These are phyloP conservation scores for Sinapis alba DNA, from an alignment of 441 rosid species.

Conservation along the genomic window DNA sequence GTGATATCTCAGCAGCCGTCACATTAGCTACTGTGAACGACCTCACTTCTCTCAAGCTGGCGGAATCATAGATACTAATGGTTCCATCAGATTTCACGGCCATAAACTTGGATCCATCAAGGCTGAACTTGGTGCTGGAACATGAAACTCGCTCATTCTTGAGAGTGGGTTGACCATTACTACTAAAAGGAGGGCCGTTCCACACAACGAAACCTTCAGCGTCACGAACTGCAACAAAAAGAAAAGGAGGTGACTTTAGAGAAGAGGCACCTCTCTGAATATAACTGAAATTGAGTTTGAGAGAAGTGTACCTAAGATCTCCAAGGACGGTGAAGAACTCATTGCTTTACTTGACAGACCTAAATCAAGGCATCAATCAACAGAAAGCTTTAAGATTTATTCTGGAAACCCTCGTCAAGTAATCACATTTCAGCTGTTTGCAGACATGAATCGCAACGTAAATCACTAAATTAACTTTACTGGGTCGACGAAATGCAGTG, in stretches of 20 bases:
- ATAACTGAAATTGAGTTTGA: neutral
- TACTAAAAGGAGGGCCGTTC: slow-evolving; percentile 82
- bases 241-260: neutral
- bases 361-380: neutral
- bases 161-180: slow-evolving; percentile 55
- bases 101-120: slow-evolving; percentile 77
- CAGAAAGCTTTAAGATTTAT: slow-evolving; percentile 1
- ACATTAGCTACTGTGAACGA: slow-evolving; percentile 64
- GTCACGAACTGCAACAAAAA: slow-evolving; percentile 55
- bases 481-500: slow-evolving; percentile 9
- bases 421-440: neutral
- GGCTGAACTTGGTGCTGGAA: slow-evolving; percentile 59
- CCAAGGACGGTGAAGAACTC: slow-evolving; percentile 54
- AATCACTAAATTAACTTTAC: neutral
- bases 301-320: slow-evolving; percentile 61
- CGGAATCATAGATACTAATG: slow-evolving; percentile 63
- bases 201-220: slow-evolving; percentile 76
- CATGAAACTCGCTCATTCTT: slow-evolving; percentile 71
- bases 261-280: neutral
- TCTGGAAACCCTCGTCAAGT: neutral
- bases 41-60: slow-evolving; percentile 59
- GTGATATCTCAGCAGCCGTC: slow-evolving; percentile 65
- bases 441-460: neutral
- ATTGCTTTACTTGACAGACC: slow-evolving; percentile 32
- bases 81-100: slow-evolving; percentile 58